Evolutionary conservation across 2,329 filamentous ascomycete genomes (phyloP), one percentile per base, ranked within the genome.

Genomic region (Nectriaceae sp.): DNA sequence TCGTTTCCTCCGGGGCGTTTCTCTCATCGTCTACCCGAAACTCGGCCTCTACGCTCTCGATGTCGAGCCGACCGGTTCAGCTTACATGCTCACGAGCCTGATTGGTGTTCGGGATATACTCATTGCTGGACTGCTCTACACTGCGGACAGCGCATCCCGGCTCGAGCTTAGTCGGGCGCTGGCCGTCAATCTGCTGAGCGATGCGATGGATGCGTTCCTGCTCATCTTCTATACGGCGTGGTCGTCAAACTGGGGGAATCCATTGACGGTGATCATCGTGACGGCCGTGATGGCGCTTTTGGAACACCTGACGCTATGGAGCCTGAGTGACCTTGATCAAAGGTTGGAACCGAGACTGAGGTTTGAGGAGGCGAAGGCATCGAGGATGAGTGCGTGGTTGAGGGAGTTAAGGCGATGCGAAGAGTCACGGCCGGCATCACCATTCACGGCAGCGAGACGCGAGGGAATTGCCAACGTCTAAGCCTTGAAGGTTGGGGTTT

Each of bases 261-360:
- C 62, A 5, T 49, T 67, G 3, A 45, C 52, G 3, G 65, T 60
- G 18, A 68, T 69, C 11, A 50, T 59, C 18, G 53, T 61, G 19
- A 61, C 63, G 4, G 65, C 65, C 8, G 43, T 66, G 36, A 56
- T 67, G 45, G 66, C 66, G 2, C 55, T 67, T 11, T 40, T 62
- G 18, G 65, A 69, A 43, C 66, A 68, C 37, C 46, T 69, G 29
- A 65, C 64, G 8, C 60, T 69, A 6, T 69, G 64, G 63, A 67
- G 65, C 46, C 59, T 67, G 41, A 62, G 57, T 31, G 63, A 62
- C 8, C 8, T n/a, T 45, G 64, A 65, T 22, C 57, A 64, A 13
- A 59, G 57, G 52, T 39, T 44, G 11, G 53, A 40, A 19, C 42
- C 46, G 10, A 55, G 26, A 15, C 26, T 15, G 26, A 11, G 37